Conservation (phyloP, 305 asterid species). For the Fraxinus dipetala region DNA sequence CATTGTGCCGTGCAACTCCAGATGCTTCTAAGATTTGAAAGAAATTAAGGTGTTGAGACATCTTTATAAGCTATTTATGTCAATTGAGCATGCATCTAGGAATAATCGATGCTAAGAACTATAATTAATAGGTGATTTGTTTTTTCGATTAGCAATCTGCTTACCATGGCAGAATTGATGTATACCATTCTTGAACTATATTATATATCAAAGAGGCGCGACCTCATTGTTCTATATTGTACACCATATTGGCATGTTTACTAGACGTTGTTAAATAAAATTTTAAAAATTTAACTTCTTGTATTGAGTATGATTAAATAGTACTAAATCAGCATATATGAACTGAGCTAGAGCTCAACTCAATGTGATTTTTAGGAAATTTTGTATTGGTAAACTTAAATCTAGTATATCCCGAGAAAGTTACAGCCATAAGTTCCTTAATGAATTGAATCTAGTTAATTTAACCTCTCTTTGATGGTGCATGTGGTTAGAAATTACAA, state of each 20-base stretch:
- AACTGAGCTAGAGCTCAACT: neutral
- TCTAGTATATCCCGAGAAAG: neutral
- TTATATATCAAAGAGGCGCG: neutral
- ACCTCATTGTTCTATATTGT: neutral
- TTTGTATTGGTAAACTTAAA: neutral
- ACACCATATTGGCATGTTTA: neutral
- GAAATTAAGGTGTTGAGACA: neutral
- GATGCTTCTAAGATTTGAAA: conserved; percentile 44
- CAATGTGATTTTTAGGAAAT: neutral
- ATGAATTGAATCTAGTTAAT: neutral
- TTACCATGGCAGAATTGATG: neutral
- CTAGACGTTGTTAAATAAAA: neutral
- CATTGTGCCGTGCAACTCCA: conserved; percentile 42
- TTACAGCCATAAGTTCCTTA: neutral
- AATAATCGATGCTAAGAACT: neutral
- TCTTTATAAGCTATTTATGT: neutral
- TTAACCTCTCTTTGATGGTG: neutral
- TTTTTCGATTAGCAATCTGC: neutral
- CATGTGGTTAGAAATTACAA: neutral
- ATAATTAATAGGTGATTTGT: neutral
- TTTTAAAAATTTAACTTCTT: neutral
- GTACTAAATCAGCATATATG: neutral
- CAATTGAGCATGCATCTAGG: neutral
- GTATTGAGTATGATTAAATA: neutral
- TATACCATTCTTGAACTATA: neutral